These are phyloP conservation scores for Phialocephala subalpina DNA, from an alignment of 2,329 filamentous ascomycete genomes.

Conservation along the genomic window DNA sequence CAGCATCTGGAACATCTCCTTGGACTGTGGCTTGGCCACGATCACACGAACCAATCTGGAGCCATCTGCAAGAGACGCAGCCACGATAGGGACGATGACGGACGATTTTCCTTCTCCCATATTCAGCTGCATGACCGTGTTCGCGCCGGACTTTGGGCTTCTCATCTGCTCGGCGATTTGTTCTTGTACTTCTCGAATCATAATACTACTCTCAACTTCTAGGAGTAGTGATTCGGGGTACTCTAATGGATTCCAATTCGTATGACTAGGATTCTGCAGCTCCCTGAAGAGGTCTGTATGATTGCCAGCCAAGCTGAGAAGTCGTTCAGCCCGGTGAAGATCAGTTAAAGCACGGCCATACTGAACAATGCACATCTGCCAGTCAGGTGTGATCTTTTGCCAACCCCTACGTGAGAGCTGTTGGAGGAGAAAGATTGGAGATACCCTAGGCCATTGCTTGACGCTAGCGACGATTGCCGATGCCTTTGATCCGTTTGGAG, in stretches of 20 bases:
- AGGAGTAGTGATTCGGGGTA: slow-evolving; percentile 69
- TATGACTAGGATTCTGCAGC: slow-evolving; percentile 59
- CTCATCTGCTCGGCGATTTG: slow-evolving; percentile 66
- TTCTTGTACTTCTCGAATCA: slow-evolving; percentile 60
- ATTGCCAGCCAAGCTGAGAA: slow-evolving; percentile 43
- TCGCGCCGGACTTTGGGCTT: slow-evolving; percentile 47
- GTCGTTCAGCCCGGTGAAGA: slow-evolving; percentile 42
- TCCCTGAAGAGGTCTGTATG: slow-evolving; percentile 50
- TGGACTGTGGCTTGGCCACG: slow-evolving; percentile 66
- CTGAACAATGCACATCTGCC: slow-evolving; percentile 26
- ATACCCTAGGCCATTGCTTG: slow-evolving; percentile 26
- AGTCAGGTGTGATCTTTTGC: slow-evolving; percentile 17
- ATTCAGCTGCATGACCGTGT: slow-evolving; percentile 70
- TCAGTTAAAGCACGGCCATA: slow-evolving; percentile 32
- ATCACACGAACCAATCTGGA: slow-evolving; percentile 62
- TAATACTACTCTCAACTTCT: slow-evolving; percentile 68
- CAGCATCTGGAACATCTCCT: slow-evolving; percentile 67
- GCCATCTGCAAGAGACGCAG: slow-evolving; percentile 59
- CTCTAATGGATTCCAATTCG: slow-evolving; percentile 59
- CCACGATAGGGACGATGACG: slow-evolving; percentile 72
- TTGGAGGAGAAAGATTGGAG: slow-evolving; percentile 18
- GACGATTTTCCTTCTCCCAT: slow-evolving; percentile 79
- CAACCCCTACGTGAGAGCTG: slow-evolving; percentile 7
- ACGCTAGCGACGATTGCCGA: slow-evolving; percentile 47
- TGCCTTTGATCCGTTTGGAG: neutral